These are phyloP conservation scores for Lanzia echinophila DNA, from an alignment of 2,329 filamentous ascomycete species.

Conservation along the genomic window DNA sequence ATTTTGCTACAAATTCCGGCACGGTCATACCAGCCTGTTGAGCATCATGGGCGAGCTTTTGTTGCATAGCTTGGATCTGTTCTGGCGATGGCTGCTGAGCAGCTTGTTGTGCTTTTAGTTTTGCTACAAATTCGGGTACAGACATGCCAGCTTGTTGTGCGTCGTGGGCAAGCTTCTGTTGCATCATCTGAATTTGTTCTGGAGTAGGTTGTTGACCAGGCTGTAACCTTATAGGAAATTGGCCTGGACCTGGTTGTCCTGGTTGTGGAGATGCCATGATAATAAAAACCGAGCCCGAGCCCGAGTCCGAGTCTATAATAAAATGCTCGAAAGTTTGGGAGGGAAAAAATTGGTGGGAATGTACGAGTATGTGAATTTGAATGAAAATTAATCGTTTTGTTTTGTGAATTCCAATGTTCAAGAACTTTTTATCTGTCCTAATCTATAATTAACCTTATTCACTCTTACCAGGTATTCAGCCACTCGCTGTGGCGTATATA, in stretches of 20 bases:
- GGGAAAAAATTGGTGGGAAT: neutral
- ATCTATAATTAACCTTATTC: neutral
- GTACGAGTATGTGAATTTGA: too few relatives aligned
- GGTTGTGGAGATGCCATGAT: neutral
- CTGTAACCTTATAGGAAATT: neutral
- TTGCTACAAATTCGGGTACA: conserved; percentile 75
- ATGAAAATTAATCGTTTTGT: too few relatives aligned
- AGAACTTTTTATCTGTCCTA: neutral
- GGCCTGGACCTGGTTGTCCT: neutral
- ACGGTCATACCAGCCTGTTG: conserved; percentile 78
- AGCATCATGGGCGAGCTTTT: conserved; percentile 75
- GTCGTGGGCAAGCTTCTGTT: conserved; percentile 74
- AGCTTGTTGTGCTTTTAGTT: conserved; percentile 51
- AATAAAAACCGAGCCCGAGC: neutral
- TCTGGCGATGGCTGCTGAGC: conserved; percentile 56
- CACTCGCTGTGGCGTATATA: too few relatives aligned
- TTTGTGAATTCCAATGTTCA: too few relatives aligned
- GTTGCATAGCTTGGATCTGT: conserved; percentile 79
- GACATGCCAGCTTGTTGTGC: conserved; percentile 79
- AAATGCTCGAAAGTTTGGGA: neutral
- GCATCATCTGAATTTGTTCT: conserved; percentile 80
- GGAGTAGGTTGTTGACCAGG: conserved; percentile 53
- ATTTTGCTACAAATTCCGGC: conserved; percentile 71
- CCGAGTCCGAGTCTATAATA: neutral
- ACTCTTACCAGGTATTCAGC: too few relatives aligned